These are phyloP conservation scores for Aegilops speltoides DNA, from an alignment of 176 grass and related monocot species.

Conservation along the genomic window DNA sequence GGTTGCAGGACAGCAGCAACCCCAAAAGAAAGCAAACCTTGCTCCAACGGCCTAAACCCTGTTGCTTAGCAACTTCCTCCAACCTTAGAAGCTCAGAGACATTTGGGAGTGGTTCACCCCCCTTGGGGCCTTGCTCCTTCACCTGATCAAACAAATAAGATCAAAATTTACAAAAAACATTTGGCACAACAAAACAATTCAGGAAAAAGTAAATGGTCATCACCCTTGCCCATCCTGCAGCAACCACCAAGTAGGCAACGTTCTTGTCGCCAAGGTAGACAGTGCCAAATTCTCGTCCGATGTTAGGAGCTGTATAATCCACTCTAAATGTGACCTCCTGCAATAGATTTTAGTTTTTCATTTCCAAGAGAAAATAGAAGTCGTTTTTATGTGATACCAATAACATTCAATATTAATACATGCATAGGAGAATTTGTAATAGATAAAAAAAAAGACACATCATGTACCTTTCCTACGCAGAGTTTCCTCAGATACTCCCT, in stretches of 20 bases:
- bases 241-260: slow-evolving; percentile 67
- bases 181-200: not conserved
- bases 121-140: slow-evolving; percentile 76
- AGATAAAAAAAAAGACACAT: not conserved
- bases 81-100: slow-evolving; percentile 61
- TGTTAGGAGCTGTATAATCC: slow-evolving; percentile 80
- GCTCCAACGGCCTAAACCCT: slow-evolving; percentile 91
- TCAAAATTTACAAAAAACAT: slow-evolving; percentile 11
- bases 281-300: slow-evolving; percentile 91
- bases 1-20: not conserved
- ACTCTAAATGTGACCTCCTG: slow-evolving; percentile 94
- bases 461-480: slow-evolving; percentile 82
- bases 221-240: slow-evolving; percentile 96
- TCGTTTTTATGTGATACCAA: not conserved
- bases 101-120: slow-evolving; percentile 66
- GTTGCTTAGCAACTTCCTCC: slow-evolving; percentile 91
- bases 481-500: slow-evolving; percentile 82
- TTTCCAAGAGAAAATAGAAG: not conserved
- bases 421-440: not conserved
- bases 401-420: slow-evolving; percentile 1
- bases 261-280: slow-evolving; percentile 92
- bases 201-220: not conserved
- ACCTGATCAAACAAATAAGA: slow-evolving; percentile 49
- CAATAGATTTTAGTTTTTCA: slow-evolving; percentile 27
- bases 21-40: slow-evolving; percentile 53